phyloP scores from a whole-genome alignment of 2,329 filamentous ascomycete species.

The Pseudogymnoascus sp. region DNA sequence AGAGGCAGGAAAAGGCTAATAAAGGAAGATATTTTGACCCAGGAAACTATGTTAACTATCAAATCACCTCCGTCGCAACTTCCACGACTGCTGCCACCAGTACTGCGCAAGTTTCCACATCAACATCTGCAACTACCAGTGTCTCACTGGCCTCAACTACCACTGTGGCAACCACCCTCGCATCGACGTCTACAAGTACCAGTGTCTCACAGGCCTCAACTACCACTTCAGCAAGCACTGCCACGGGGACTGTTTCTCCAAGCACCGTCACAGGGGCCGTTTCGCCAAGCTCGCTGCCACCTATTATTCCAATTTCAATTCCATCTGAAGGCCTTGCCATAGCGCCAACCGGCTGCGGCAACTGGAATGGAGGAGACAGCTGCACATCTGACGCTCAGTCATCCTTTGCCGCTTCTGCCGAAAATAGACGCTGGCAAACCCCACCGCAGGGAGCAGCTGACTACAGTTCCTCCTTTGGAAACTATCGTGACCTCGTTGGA shows the following conservation, averaged over 20 bases:
- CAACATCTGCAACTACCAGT: not conserved
- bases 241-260: not conserved
- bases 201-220: not conserved
- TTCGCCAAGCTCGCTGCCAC: constrained; percentile 17
- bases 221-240: not conserved
- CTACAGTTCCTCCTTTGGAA: constrained; percentile 24
- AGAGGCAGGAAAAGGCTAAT: not conserved
- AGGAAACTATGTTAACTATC: constrained; percentile 23
- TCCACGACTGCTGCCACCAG: constrained; percentile 4
- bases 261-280: constrained; percentile 7
- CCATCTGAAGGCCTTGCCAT: constrained; percentile 21
- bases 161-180: not conserved
- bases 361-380: constrained; percentile 26
- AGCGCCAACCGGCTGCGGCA: constrained; percentile 23
- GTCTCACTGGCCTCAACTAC: not conserved
- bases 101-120: not conserved
- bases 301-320: constrained; percentile 21
- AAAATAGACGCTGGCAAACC: constrained; percentile 27
- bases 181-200: not conserved
- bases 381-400: constrained; percentile 19
- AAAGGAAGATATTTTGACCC: constrained; percentile 22
- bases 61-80: constrained; percentile 14
- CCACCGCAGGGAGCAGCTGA: constrained; percentile 20
- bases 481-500: constrained; percentile 24
- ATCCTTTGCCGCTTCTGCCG: constrained; percentile 21